phyloP scores from a whole-genome alignment of 306 rosid genomes.

The Urtica urens region DNA sequence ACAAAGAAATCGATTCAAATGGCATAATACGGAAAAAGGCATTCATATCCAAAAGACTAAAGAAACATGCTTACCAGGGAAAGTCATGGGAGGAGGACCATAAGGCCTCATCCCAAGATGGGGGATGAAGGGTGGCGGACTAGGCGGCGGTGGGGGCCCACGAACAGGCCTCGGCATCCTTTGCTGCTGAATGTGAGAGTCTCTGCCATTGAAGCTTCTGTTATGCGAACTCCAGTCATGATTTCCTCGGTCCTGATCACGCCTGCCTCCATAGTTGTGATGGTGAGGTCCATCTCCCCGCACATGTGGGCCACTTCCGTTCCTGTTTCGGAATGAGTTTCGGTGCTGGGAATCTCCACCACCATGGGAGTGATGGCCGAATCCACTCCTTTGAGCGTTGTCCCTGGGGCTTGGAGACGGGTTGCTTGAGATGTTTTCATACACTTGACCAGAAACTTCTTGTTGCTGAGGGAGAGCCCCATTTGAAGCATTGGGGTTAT shows the following conservation, averaged over 20 bases:
- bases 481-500: slow-evolving; percentile 30
- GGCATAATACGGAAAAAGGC: no score
- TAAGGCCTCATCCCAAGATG: slow-evolving; percentile 33
- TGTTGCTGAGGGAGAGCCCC: slow-evolving; percentile 40
- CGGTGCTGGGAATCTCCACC: slow-evolving; percentile 46
- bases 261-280: slow-evolving; percentile 48
- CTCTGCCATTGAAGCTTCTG: slow-evolving; percentile 46
- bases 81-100: slow-evolving; percentile 39
- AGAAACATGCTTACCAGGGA: slow-evolving; percentile 42
- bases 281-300: slow-evolving; percentile 66
- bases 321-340: slow-evolving; percentile 42
- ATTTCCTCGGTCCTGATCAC: slow-evolving; percentile 67
- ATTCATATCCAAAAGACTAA: slow-evolving; percentile 3
- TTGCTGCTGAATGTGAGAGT: slow-evolving; percentile 32
- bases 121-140: slow-evolving; percentile 36
- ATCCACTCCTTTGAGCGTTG: slow-evolving; percentile 41
- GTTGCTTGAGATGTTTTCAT: slow-evolving; percentile 30
- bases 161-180: slow-evolving; percentile 35
- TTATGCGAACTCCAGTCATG: slow-evolving; percentile 61
- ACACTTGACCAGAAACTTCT: slow-evolving; percentile 23
- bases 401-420: slow-evolving; percentile 44
- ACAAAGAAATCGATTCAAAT: no score
- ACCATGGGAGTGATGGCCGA: slow-evolving; percentile 33
- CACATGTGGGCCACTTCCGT: slow-evolving; percentile 45
- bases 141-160: slow-evolving; percentile 49